Conservation (phyloP, 305 asterid genomes). For the Lippia alba region DNA sequence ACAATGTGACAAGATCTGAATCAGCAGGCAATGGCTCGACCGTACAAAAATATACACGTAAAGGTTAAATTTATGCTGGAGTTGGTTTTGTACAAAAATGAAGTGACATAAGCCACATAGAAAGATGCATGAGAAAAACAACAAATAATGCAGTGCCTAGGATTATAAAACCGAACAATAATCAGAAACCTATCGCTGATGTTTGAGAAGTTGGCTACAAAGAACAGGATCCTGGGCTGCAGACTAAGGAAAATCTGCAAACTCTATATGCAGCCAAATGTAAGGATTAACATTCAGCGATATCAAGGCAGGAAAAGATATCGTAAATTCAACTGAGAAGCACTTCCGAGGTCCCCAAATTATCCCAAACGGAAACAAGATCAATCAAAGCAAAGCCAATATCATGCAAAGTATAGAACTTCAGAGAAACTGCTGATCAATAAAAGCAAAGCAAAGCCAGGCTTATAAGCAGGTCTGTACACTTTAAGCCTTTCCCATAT, state of each 20-base stretch:
- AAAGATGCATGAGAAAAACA: not conserved
- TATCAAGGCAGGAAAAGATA: not conserved
- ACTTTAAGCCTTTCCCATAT: not conserved
- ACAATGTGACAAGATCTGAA: not conserved
- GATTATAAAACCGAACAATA: not conserved
- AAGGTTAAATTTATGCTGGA: not conserved
- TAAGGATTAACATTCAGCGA: not conserved
- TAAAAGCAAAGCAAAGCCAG: not conserved
- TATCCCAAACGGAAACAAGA: constrained; percentile 8
- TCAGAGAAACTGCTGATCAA: not conserved
- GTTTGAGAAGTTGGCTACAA: not conserved
- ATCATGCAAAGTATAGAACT: not conserved
- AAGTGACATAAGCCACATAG: not conserved
- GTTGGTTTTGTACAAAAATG: not conserved
- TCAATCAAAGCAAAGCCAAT: too few relatives aligned
- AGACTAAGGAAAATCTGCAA: not conserved
- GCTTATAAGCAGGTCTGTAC: not conserved
- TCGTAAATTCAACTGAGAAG: not conserved
- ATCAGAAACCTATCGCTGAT: not conserved
- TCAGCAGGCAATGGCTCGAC: not conserved
- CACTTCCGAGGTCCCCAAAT: not conserved
- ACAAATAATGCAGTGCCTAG: not conserved
- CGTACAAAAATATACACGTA: not conserved
- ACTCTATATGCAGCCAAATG: not conserved
- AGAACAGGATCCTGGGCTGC: not conserved